Conservation (phyloP, 495 filamentous ascomycete species). For the Neurospora africana region DNA sequence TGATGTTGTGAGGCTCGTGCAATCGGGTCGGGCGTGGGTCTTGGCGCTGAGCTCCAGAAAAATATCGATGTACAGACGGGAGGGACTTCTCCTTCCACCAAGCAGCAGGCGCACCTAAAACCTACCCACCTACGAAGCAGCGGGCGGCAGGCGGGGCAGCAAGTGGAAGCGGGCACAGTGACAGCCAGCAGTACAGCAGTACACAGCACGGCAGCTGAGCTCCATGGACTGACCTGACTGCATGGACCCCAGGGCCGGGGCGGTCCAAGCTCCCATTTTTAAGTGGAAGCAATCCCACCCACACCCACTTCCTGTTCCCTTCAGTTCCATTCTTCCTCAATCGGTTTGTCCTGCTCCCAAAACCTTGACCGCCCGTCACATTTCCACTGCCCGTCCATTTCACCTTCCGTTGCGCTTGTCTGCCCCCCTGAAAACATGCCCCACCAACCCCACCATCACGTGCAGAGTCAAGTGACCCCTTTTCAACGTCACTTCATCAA, state of each 20-base stretch:
- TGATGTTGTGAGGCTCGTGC: background rate
- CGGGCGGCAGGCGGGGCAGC: background rate
- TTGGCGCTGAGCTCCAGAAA: background rate
- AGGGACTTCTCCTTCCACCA: background rate
- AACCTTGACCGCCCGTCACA: background rate
- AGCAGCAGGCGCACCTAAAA: background rate
- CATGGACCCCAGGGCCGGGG: background rate
- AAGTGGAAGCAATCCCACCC: background rate
- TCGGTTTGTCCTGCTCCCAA: background rate
- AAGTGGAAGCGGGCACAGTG: background rate
- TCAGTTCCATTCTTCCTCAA: background rate
- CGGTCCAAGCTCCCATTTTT: background rate
- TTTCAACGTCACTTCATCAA: background rate
- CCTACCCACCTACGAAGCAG: background rate
- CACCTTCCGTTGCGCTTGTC: background rate
- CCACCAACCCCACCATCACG: background rate
- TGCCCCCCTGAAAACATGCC: background rate
- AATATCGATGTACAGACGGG: conserved; percentile 1
- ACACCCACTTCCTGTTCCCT: background rate
- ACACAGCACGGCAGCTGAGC: background rate
- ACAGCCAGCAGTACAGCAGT: background rate
- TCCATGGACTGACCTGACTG: background rate
- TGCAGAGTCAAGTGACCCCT: background rate
- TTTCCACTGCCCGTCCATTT: background rate
- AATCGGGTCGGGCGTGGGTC: background rate